phyloP scores from a whole-genome alignment of 2,329 filamentous ascomycete species.

The Exutisphaerella laricina region DNA sequence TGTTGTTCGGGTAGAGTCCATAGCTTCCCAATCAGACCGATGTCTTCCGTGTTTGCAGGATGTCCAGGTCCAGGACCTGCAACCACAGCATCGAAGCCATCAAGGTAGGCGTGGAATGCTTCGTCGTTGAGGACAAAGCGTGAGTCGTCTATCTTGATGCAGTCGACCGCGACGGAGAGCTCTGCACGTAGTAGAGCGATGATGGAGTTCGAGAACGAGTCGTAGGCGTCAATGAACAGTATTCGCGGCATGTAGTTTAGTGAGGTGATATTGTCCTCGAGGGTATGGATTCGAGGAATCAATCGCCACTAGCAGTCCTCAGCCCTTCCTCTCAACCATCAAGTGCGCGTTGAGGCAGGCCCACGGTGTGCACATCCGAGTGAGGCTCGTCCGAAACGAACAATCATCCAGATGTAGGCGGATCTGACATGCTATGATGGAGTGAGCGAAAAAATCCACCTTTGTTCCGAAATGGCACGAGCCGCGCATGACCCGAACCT shows the following conservation, averaged over 20 bases:
- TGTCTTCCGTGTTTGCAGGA: slow-evolving; percentile 64
- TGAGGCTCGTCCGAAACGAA: too few species aligned
- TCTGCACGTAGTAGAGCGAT: slow-evolving; percentile 69
- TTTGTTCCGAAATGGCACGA: too few species aligned
- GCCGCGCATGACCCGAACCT: too few species aligned
- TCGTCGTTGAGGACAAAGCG: slow-evolving; percentile 34
- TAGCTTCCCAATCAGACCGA: slow-evolving; percentile 72
- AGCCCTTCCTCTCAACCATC: too few species aligned
- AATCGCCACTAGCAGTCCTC: too few species aligned
- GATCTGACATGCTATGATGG: too few species aligned
- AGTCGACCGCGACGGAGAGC: slow-evolving; percentile 53
- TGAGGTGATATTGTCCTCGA: too few species aligned
- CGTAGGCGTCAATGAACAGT: slow-evolving; percentile 90
- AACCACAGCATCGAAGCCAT: slow-evolving; percentile 74
- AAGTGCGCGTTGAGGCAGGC: too few species aligned
- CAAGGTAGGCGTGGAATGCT: slow-evolving; percentile 42
- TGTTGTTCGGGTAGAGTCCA: slow-evolving; percentile 61
- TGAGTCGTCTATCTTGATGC: slow-evolving; percentile 61
- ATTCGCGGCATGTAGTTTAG: slow-evolving; percentile 43
- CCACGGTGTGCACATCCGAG: too few species aligned
- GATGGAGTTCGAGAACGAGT: slow-evolving; percentile 96
- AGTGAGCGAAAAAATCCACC: too few species aligned
- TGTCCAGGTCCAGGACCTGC: slow-evolving; percentile 87
- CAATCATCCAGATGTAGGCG: too few species aligned
- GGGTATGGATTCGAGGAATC: too few species aligned